Percentiles rank a stretch among this genome's conserved stretches.
These are phyloP conservation scores for Dactylellina leptospora DNA, from an alignment of 2,329 filamentous ascomycete genomes.

Conservation along the genomic window DNA sequence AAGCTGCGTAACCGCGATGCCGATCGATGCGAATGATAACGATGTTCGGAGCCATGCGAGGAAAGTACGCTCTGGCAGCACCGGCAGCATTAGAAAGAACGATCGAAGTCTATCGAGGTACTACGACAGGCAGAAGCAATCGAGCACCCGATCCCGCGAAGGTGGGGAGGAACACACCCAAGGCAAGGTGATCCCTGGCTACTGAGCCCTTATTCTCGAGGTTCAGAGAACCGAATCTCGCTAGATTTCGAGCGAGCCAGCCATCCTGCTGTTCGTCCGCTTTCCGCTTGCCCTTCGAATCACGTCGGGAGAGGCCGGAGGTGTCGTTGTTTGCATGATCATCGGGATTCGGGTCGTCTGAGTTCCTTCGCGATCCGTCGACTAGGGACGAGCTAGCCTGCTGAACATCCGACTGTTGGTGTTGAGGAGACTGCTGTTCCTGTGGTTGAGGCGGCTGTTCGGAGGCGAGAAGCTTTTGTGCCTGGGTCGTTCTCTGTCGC, in stretches of 20 bases:
- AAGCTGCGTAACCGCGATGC: conserved; percentile 80
- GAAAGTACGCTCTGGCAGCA: conserved; percentile 76
- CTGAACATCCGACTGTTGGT: conserved; percentile 7
- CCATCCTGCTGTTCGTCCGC: conserved; percentile 25
- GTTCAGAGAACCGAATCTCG: conserved; percentile 68
- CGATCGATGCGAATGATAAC: conserved; percentile 79
- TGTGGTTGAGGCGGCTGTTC: conserved; percentile 11
- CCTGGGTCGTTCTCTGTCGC: conserved; percentile 32
- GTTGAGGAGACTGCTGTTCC: too few species aligned
- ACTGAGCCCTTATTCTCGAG: conserved; percentile 87
- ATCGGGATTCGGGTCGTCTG: conserved; percentile 14
- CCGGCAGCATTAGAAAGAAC: conserved; percentile 6
- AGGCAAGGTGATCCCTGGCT: conserved; percentile 79
- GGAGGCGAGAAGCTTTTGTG: neutral
- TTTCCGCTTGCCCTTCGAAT: conserved; percentile 46
- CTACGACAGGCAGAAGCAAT: conserved; percentile 12
- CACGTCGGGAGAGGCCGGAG: conserved; percentile 29
- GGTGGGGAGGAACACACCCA: conserved; percentile 66
- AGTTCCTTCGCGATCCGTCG: conserved; percentile 25
- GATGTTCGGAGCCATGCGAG: conserved; percentile 85
- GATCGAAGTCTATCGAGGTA: neutral
- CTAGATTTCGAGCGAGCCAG: conserved; percentile 35
- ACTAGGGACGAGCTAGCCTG: conserved; percentile 4
- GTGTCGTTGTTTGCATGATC: conserved; percentile 16
- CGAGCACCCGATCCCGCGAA: conserved; percentile 31